Conservation (phyloP, 2,329 filamentous ascomycete genomes). For the Exophiala sp. region DNA sequence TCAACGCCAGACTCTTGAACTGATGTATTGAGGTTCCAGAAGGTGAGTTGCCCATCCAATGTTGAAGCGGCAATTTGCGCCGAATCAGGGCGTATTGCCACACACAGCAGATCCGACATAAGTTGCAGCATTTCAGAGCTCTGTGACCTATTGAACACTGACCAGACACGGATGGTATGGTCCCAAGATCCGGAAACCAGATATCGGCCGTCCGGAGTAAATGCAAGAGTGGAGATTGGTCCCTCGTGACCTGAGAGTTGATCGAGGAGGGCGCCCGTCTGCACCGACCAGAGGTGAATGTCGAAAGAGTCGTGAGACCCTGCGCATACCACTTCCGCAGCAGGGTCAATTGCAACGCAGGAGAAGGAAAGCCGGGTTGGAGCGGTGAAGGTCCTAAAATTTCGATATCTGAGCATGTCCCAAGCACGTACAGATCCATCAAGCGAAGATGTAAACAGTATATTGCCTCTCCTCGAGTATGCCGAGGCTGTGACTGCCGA, state of each 20-base stretch:
- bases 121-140: slow-evolving; percentile 91
- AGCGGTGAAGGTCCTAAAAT: slow-evolving; percentile 95
- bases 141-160: slow-evolving; percentile 87
- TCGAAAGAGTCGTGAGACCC: slow-evolving; percentile 95
- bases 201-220: slow-evolving; percentile 78
- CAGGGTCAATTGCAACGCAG: slow-evolving; percentile 92
- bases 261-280: slow-evolving; percentile 92
- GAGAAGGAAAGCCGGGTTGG: slow-evolving; percentile 89
- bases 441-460: slow-evolving; percentile 90
- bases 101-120: slow-evolving; percentile 82
- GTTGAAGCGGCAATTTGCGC: slow-evolving; percentile 88
- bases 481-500: slow-evolving; percentile 89
- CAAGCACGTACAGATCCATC: slow-evolving; percentile 93
- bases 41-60: slow-evolving; percentile 87
- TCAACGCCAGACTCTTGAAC: slow-evolving; percentile 83
- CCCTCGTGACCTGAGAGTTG: slow-evolving; percentile 89
- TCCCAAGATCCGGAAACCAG: slow-evolving; percentile 96
- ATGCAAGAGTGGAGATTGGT: slow-evolving; percentile 81
- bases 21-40: slow-evolving; percentile 89
- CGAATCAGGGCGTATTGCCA: slow-evolving; percentile 86
- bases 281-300: slow-evolving; percentile 97
- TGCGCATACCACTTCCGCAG: slow-evolving; percentile 91
- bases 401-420: slow-evolving; percentile 93
- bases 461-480: slow-evolving; percentile 91
- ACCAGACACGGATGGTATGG: slow-evolving; percentile 92